Conservation (phyloP, 2,329 filamentous ascomycete genomes). For the Alternaria metachromatica region DNA sequence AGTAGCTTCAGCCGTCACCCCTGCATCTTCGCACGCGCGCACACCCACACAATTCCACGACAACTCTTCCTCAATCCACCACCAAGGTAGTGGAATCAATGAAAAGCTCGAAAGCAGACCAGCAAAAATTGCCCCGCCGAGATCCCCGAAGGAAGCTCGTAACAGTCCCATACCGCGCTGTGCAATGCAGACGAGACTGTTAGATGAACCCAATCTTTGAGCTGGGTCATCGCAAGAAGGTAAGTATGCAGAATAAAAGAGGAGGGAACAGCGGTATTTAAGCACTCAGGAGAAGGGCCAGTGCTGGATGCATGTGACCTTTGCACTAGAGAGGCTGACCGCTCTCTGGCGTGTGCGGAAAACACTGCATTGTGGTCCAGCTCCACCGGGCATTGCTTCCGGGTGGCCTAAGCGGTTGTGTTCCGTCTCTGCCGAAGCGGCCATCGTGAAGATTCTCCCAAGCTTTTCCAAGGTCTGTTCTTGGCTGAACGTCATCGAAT, state of each 20-base stretch:
- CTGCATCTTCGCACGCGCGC: not conserved
- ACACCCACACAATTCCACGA: not conserved
- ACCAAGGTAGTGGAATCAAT: conserved; percentile 44
- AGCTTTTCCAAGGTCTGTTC: not conserved
- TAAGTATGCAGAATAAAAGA: conserved; percentile 27
- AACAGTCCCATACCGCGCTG: conserved; percentile 44
- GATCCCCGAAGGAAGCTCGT: conserved; percentile 47
- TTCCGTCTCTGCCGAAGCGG: not conserved
- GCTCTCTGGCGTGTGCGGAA: conserved; percentile 1
- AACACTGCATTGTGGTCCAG: not conserved
- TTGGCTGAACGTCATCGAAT: conserved; percentile 10
- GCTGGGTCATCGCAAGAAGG: conserved; percentile 44
- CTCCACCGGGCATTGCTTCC: not conserved
- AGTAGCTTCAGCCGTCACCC: not conserved
- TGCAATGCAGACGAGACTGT: conserved; percentile 47
- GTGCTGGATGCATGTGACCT: not conserved
- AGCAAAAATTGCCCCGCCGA: conserved; percentile 45
- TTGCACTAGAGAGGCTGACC: not conserved
- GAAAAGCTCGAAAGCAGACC: conserved; percentile 42
- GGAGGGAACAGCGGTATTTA: not conserved
- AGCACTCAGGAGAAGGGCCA: not conserved
- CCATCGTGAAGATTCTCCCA: not conserved
- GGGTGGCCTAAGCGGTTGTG: not conserved
- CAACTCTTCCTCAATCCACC: conserved; percentile 48
- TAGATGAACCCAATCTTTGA: conserved; percentile 42